Conservation (phyloP, 2,329 filamentous ascomycete species). For the Penicillium sp. region DNA sequence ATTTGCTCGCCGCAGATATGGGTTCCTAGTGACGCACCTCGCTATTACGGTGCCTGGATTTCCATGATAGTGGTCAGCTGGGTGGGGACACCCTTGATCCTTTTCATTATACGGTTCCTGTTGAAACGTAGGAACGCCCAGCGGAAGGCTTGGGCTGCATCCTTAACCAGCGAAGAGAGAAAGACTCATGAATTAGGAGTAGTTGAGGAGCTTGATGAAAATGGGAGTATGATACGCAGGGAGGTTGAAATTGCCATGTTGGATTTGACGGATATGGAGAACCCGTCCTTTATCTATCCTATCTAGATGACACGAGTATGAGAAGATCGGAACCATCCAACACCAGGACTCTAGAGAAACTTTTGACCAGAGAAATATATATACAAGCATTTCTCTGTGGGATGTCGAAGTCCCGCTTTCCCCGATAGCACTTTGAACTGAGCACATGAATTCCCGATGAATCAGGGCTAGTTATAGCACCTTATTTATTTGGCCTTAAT, state of each 20-base stretch:
- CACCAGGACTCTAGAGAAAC: background rate
- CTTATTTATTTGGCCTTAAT: too few relatives aligned
- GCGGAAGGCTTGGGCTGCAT: background rate
- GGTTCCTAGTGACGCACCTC: conserved; percentile 24
- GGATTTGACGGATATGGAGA: conserved; percentile 42
- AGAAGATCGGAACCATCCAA: background rate
- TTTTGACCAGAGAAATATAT: background rate
- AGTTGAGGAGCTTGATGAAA: conserved; percentile 33
- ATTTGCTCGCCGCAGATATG: conserved; percentile 33
- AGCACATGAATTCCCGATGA: too few relatives aligned
- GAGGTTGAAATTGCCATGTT: conserved; percentile 35
- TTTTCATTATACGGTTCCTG: conserved; percentile 36
- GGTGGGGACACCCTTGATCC: conserved; percentile 35
- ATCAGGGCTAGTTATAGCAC: too few relatives aligned
- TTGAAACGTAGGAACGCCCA: conserved; percentile 12
- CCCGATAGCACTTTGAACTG: too few relatives aligned
- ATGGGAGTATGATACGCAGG: conserved; percentile 26
- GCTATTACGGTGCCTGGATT: conserved; percentile 36
- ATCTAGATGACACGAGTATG: conserved; percentile 8
- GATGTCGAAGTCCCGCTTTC: background rate
- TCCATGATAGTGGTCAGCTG: conserved; percentile 34
- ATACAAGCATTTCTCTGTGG: background rate
- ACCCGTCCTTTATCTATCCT: conserved; percentile 40
- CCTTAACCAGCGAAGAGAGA: conserved; percentile 5
- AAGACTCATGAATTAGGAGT: conserved; percentile 10